A percentile compares a stretch with the other conserved stretches of the same genome.
Evolutionary conservation across 495 filamentous ascomycete species (phyloP).

Genomic region (Cercophora samala): DNA sequence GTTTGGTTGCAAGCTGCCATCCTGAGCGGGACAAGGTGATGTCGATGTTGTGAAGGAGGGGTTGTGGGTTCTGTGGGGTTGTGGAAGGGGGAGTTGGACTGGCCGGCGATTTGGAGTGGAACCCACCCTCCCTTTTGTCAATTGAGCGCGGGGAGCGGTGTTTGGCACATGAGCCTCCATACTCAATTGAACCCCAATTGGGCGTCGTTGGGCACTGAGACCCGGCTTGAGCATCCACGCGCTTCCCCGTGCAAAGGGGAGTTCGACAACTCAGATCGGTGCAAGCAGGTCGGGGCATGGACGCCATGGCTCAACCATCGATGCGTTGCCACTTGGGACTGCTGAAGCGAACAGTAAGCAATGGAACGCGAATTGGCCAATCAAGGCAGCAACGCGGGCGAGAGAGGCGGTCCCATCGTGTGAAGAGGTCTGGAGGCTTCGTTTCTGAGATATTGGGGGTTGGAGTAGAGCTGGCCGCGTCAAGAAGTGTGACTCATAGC

Average conservation of each 20-base stretch:
- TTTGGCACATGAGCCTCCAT: conserved; percentile 7
- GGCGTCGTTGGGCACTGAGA: conserved; percentile 33
- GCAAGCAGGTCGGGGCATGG: neutral
- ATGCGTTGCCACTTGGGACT: conserved; percentile 23
- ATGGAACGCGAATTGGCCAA: conserved; percentile 33
- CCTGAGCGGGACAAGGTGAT: neutral
- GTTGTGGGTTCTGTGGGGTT: conserved; percentile 2
- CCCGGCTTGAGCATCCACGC: neutral
- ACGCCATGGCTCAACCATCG: conserved; percentile 9
- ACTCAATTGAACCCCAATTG: conserved; percentile 33
- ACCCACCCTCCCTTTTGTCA: conserved; percentile 3
- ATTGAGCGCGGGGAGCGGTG: conserved; percentile 3
- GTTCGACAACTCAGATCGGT: neutral
- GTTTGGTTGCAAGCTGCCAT: neutral
- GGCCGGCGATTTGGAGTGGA: conserved; percentile 11
- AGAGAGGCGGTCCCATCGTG: conserved; percentile 24
- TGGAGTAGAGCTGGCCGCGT: conserved; percentile 1
- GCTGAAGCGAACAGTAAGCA: conserved; percentile 20
- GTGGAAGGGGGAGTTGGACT: neutral
- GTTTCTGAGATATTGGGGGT: conserved; percentile 6
- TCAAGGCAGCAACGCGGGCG: conserved; percentile 15
- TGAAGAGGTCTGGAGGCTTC: conserved; percentile 6
- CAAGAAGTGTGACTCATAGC: conserved; percentile 20
- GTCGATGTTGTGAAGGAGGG: neutral
- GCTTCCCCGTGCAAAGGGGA: neutral